Conservation (phyloP, 257 asterid species). For the Eucommia ulmoides region DNA sequence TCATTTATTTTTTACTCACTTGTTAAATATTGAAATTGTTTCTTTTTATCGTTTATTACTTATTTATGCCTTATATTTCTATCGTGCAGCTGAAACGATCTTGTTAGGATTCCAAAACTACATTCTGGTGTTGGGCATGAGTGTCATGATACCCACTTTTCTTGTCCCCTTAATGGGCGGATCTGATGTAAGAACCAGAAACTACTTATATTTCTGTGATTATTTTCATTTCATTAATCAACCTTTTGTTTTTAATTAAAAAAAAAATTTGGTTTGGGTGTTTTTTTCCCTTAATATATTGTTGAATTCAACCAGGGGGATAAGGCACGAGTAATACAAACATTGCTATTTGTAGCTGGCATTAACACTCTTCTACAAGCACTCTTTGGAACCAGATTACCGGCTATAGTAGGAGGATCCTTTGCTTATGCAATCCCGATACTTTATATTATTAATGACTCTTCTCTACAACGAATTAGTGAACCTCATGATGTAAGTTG, state of each 20-base stretch:
- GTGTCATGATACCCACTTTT: conserved; percentile 90
- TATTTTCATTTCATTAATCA: background rate
- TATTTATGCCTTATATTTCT: background rate
- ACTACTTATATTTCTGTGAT: conserved; percentile 4
- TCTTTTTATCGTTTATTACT: background rate
- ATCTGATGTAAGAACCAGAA: conserved; percentile 78
- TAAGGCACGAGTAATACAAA: conserved; percentile 83
- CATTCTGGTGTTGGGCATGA: conserved; percentile 80
- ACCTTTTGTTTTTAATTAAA: background rate
- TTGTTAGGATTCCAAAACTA: conserved; percentile 94
- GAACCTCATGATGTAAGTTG: conserved; percentile 63
- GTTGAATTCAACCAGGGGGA: conserved; percentile 51
- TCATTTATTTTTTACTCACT: no score
- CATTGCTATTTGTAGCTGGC: conserved; percentile 90
- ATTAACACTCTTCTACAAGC: conserved; percentile 93
- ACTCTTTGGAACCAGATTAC: conserved; percentile 89
- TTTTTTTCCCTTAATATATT: no score
- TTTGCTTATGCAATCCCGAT: conserved; percentile 79
- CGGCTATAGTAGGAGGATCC: conserved; percentile 93
- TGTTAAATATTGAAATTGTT: background rate
- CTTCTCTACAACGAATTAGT: conserved; percentile 50
- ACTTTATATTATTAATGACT: conserved; percentile 58
- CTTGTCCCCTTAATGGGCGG: conserved; percentile 96
- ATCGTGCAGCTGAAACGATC: conserved; percentile 87
- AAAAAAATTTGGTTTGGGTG: background rate